Evolutionary conservation across 1,139 yeast genomes (phyloP).

Genomic region (Geotrichum fermentans): DNA sequence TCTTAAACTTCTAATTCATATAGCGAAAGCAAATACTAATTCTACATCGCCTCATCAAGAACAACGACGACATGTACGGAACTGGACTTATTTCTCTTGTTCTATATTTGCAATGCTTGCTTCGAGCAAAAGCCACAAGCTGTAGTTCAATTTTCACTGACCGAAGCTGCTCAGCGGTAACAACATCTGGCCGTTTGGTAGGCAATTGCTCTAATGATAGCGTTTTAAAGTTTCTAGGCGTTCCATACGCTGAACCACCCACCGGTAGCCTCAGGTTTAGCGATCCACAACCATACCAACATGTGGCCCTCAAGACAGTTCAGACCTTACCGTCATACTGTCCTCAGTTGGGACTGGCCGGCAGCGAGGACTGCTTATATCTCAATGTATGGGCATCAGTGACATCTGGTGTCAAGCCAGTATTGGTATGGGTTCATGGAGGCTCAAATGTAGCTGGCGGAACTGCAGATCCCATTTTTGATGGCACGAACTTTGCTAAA

Average conservation of each 20-base stretch:
- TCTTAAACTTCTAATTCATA: too few relatives aligned
- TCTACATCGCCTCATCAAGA: too few relatives aligned
- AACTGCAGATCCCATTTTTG: conserved; percentile 33
- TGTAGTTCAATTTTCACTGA: not conserved
- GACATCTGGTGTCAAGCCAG: conserved; percentile 26
- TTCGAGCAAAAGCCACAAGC: not conserved
- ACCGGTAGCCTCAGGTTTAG: conserved; percentile 24
- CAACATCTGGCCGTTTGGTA: conserved; percentile 12
- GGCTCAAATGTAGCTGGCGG: conserved; percentile 39
- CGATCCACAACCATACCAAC: conserved; percentile 24
- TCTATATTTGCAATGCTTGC: not conserved
- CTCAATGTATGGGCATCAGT: conserved; percentile 30
- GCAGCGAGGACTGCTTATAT: conserved; percentile 31
- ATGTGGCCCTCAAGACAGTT: conserved; percentile 6
- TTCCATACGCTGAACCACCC: conserved; percentile 33
- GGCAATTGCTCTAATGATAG: conserved; percentile 16
- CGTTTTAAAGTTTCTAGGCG: conserved; percentile 23
- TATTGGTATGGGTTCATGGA: conserved; percentile 41
- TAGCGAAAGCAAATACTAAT: too few relatives aligned
- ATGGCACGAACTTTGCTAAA: conserved; percentile 34
- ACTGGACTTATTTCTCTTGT: not conserved
- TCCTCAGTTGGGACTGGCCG: conserved; percentile 24
- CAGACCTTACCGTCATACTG: conserved; percentile 25
- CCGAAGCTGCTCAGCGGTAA: conserved; percentile 7
- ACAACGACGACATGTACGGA: not conserved